Base-by-base conservation (phyloP, 2,329 filamentous ascomycete species). In the Fonsecaea nubica region DNA sequence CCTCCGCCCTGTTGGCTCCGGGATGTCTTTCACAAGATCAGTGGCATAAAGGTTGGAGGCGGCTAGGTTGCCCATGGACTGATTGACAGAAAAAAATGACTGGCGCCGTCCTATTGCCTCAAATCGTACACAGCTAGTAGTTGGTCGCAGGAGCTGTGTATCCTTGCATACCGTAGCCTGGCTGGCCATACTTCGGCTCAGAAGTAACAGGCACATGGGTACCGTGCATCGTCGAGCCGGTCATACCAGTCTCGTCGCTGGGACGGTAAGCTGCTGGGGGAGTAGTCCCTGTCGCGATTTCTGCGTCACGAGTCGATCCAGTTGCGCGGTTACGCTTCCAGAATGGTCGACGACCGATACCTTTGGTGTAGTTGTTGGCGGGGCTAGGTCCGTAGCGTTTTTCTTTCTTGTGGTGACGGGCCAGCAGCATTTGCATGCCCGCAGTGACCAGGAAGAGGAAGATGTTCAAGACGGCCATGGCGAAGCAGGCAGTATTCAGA, bases 371-470 rank as follows among this genome's bases (percentile, higher is more conserved):
- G 78, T 87, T 83, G 80, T 90, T 90, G 69, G 80, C 77, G 25
- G 89, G 88, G 57, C 83, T 82, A 40, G 88, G 89, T 13, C 90
- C 89, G 76, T 86, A 91, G 61, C 87, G 86, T 82, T 90, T 91
- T 80, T 92, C 89, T 74, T 88, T 89, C 80, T 88, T 87, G 82
- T 91, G 90, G 77, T 91, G 84, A 67, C 89, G 87, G 72, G 86
- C 86, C 54, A 94, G 85, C 58, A 85, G 82, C 58, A 92, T 70
- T 74, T 94, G 91, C 69, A 90, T 82, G 65, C 89, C 76, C 60
- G 91, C 87, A 58, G 91, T 92, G 74, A 92, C 75, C 73, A 92
- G 75, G 84, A 94, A 95, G 79, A 94, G 88, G 80, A 91, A 93
- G 88, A 91, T 88, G 74, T 85, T 90, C 64, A 93, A 86, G 67